Evolutionary conservation across 495 filamentous ascomycete species (phyloP), one percentile per base, ranked within the genome.

Genomic region (Bombardia bombarda): DNA sequence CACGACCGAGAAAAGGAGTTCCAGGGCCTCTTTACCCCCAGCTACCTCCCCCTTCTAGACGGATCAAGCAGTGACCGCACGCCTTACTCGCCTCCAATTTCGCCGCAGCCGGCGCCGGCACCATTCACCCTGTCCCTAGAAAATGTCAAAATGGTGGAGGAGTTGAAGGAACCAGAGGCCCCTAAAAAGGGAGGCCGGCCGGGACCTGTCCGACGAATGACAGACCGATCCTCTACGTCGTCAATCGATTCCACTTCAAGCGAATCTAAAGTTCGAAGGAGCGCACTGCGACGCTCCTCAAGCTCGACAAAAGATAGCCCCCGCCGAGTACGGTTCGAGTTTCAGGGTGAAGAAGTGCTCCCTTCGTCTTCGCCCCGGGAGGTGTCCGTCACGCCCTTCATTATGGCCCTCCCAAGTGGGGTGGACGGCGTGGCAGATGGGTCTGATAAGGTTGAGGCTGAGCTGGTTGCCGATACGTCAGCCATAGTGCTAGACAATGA

Each of bases 1-100:
- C 68, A 73, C 57, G 70, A 72, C 38, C 68, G 71, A 21, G 75
- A 78, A 49, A 62, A 63, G 43, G 76, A 79, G 45, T 75, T 80
- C 45, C 71, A 74, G 26, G 77, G 76, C 26, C 47, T 80, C 16
- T 80, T 80, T 52, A 80, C 75, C 12, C 78, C 77, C 17, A 69
- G 58, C 39, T 80, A 75, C 50, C 65, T 82, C 25, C 75, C 76
- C 35, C 60, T 80, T 30, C 73, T 80, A 30, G 75, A 76, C 45
- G 62, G 63, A 39, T 42, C 20, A 16, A 31, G 23, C 32, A 16
- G 14, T 13, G 55, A 64, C 32, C 66, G 61, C 42, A 44, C 34
- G 34, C 47, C 30, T 20, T 47, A 49, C 36, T 55, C 58, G 31
- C 49, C 60, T 4, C 52, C 53, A 13, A 40, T 42, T 39, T 48